Evolutionary conservation across 768 basidiomycete genomes (phyloP).

Genomic region (Russula ochroleuca): DNA sequence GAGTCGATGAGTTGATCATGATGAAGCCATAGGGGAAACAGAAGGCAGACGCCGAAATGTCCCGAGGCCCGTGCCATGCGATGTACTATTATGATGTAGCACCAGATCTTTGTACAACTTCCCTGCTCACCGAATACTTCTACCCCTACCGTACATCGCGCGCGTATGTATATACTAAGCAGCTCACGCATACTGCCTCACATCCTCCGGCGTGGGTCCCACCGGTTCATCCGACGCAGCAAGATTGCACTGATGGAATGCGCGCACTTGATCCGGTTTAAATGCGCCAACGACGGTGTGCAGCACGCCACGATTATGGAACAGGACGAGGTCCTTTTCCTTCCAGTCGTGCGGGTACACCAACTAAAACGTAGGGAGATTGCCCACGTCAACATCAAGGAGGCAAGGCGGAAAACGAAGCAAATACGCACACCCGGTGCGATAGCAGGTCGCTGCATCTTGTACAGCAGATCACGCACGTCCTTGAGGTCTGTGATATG

Average conservation of each 20-base stretch:
- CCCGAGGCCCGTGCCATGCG: too few species aligned
- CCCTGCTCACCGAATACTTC: not conserved
- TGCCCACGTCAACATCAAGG: not conserved
- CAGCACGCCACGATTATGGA: slow-evolving; percentile 81
- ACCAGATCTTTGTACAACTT: not conserved
- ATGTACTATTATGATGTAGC: too few species aligned
- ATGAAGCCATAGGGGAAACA: too few species aligned
- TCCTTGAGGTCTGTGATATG: slow-evolving; percentile 67
- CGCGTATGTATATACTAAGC: too few species aligned
- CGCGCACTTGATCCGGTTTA: slow-evolving; percentile 58
- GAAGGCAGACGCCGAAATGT: too few species aligned
- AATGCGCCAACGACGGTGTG: slow-evolving; percentile 81
- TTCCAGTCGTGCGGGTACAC: slow-evolving; percentile 90
- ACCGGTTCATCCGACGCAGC: slow-evolving; percentile 69
- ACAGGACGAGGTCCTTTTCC: slow-evolving; percentile 71
- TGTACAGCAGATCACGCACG: slow-evolving; percentile 72
- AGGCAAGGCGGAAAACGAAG: not conserved
- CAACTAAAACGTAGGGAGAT: slow-evolving; percentile 42
- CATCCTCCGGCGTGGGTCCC: slow-evolving; percentile 65
- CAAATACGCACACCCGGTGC: slow-evolving; percentile 55
- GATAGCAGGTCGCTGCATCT: slow-evolving; percentile 87
- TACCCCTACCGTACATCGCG: too few species aligned
- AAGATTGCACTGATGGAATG: slow-evolving; percentile 86
- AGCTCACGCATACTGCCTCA: slow-evolving; percentile 55
- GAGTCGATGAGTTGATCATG: not conserved